A percentile compares a stretch with the other conserved stretches of the same genome.
Conservation (phyloP, 345 rosid genomes). For the Euphorbia peplus region DNA sequence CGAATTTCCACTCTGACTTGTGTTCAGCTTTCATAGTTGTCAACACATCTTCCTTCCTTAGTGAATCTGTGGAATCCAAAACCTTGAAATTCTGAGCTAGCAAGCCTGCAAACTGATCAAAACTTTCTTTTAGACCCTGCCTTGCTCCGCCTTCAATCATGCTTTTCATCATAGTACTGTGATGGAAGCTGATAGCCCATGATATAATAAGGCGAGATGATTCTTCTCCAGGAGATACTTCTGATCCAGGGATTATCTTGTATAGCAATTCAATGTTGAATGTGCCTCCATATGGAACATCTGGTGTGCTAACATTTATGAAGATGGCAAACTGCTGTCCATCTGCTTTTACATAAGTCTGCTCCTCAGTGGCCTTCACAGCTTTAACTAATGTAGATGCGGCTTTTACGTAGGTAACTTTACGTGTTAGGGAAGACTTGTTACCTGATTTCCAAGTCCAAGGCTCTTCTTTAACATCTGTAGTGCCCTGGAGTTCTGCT, state of each 20-base stretch:
- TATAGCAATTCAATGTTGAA: slow-evolving; percentile 72
- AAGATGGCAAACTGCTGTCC: slow-evolving; percentile 51
- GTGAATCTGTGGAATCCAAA: slow-evolving; percentile 32
- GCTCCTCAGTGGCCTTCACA: slow-evolving; percentile 72
- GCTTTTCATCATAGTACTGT: slow-evolving; percentile 70
- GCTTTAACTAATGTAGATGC: slow-evolving; percentile 77
- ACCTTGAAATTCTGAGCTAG: slow-evolving; percentile 50
- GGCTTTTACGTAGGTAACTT: slow-evolving; percentile 57
- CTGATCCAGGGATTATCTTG: slow-evolving; percentile 61
- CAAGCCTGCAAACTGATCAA: slow-evolving; percentile 55
- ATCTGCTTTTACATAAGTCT: slow-evolving; percentile 59
- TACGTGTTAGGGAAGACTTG: slow-evolving; percentile 37
- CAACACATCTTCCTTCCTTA: slow-evolving; percentile 50
- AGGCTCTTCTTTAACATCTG: slow-evolving; percentile 63
- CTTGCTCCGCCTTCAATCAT: slow-evolving; percentile 85
- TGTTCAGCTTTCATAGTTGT: slow-evolving; percentile 60
- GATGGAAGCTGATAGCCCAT: slow-evolving; percentile 67
- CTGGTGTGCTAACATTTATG: slow-evolving; percentile 64
- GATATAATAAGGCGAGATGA: slow-evolving; percentile 59
- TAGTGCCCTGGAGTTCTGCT: slow-evolving; percentile 60
- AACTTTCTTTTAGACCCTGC: slow-evolving; percentile 77
- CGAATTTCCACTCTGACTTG: slow-evolving; percentile 61
- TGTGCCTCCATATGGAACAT: slow-evolving; percentile 73
- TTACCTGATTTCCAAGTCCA: slow-evolving; percentile 63
- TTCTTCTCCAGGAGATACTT: slow-evolving; percentile 47